Conservation (phyloP, 441 rosid genomes). For the Populus hybrid region DNA sequence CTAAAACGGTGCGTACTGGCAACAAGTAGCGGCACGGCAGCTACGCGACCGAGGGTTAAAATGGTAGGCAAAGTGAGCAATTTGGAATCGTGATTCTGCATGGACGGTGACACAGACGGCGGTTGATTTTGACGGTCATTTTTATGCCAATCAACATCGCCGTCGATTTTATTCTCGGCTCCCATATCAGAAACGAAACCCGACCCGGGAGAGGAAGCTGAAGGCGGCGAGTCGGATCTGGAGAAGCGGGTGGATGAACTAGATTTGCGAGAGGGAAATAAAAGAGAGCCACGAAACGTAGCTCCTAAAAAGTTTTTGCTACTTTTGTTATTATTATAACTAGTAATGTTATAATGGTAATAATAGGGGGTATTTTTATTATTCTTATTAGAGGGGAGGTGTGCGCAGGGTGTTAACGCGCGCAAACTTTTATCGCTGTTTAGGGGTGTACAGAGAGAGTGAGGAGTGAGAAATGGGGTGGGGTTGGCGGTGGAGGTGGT, state of each 20-base stretch:
- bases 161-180: slow-evolving; percentile 31
- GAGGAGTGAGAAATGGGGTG: not conserved
- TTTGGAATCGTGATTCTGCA: slow-evolving; percentile 40
- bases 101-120: slow-evolving; percentile 24
- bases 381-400: not conserved
- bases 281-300: slow-evolving; percentile 21
- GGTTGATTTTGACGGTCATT: slow-evolving; percentile 18
- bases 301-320: slow-evolving; percentile 32
- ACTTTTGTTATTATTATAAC: not conserved
- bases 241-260: slow-evolving; percentile 17
- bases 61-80: slow-evolving; percentile 83
- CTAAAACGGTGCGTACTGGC: slow-evolving; percentile 46
- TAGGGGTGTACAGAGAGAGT: slow-evolving; percentile 14
- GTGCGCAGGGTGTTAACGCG: slow-evolving; percentile 42
- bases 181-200: slow-evolving; percentile 46
- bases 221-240: slow-evolving; percentile 24
- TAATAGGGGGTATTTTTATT: not conserved
- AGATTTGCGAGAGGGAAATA: slow-evolving; percentile 20
- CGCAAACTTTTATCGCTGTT: slow-evolving; percentile 31
- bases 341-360: not conserved
- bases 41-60: slow-evolving; percentile 89
- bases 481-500: not conserved
- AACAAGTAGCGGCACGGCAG: slow-evolving; percentile 82
- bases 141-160: slow-evolving; percentile 23
- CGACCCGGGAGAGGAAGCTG: slow-evolving; percentile 37